Evolutionary conservation across 352 stramenopile species (phyloP), one percentile per base, ranked within the genome.

Genomic region (Globisporangium cylindrosporum): DNA sequence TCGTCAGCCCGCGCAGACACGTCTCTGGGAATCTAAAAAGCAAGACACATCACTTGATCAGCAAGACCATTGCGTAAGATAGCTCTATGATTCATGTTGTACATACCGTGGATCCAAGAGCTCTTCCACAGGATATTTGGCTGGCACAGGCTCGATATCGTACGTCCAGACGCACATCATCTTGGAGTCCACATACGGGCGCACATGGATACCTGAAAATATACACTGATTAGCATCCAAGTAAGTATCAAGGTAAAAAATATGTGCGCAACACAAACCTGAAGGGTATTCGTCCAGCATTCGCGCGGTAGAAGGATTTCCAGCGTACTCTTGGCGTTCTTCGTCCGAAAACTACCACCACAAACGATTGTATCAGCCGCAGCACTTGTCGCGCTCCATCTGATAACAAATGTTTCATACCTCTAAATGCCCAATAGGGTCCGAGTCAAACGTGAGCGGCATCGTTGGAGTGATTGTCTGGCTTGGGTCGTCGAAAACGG

Each of bases 141-240:
- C 72, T 8, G 76, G 62, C 36, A 91, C 85, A 14, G 81, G 70
- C 25, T 91, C 78, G 15, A 86, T 88, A 62, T 91, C 85, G 66
- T 89, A 93, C 27, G 85, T 91, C 85, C 85, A 93, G 18, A 93
- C 82, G 12, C 71, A 76, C 83, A 93, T 90, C 73, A 90, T 80
- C 58, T 90, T 89, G 51, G 73, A 67, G 20, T 76, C 69, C 29
- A 77, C 64, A 63, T 90, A 93, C 49, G 82, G 85, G 20, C 85
- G 82, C 12, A 89, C 83, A 63, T 93, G 85, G 49, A 93, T 73
- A 53, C 85, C 84, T 79, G 65, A n/a, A 62, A 22, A 18, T 32
- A n/a, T 0, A 4, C 18, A 20, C 1, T 58, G 7, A 25, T 58
- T n/a, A 58, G 53, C 22, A 58, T 20, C 15, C 14, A 36, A 5